Evolutionary conservation across 2,329 filamentous ascomycete genomes (phyloP), one percentile per base, ranked within the genome.

Genomic region (Fusarium odoratissimum): DNA sequence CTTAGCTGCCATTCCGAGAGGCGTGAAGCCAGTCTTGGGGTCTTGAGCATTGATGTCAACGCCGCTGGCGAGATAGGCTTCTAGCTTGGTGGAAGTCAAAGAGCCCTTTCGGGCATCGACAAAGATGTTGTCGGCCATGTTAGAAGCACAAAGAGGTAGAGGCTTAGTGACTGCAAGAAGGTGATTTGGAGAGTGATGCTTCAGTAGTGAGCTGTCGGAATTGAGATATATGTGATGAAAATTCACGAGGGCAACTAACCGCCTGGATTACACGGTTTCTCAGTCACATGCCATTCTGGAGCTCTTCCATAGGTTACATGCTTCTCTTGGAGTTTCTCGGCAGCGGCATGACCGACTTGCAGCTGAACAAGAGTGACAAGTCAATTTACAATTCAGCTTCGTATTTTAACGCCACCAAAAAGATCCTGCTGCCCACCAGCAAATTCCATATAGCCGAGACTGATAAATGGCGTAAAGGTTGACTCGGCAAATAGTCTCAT

Each of bases 291-390:
- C 16, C 3, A 35, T 5, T 33, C 9, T 11, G 3, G 6, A 48
- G n/a, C 16, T 49, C 3, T 13, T 13, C 5, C 9, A 2, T 3
- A 11, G 2, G 16, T 10, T 10, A 2, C n/a, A 35, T 33, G 4
- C 30, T 19, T 6, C 8, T 3, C 6, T 19, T 14, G 8, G n/a
- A 35, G 2, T 6, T 7, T 51, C 23, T 35, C 16, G 16, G n/a
- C 6, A 14, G 0, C n/a, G 46, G 16, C n/a, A n/a, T 23, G 46
- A 3, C 30, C 46, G 46, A 35, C 30, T 33, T 17, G n/a, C 2
- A 35, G 30, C 46, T 51, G 46, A 51, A 14, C 3, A 14, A 10
- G 30, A 25, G 17, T 25, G 8, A 51, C 46, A 51, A 19, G 11
- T 35, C 46, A 51, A 35, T 14, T 51, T 19, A 33, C 30, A 35